Conservation (phyloP, 2,329 filamentous ascomycete genomes). For the Aspergillus flavus region DNA sequence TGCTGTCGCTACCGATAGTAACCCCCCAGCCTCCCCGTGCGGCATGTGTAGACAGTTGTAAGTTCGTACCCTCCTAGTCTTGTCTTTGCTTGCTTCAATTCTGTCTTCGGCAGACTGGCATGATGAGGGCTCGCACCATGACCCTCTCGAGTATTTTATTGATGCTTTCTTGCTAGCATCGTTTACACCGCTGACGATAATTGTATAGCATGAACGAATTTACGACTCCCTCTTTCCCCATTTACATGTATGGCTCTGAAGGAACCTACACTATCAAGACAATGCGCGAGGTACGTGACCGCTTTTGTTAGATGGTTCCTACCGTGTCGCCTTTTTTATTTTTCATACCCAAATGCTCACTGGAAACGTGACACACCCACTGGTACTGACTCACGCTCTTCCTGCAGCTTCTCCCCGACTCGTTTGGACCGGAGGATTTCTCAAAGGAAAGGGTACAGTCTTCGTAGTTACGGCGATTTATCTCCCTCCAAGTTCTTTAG, state of each 20-base stretch:
- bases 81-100: not conserved
- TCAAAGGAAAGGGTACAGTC: conserved; percentile 25
- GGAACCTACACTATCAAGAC: conserved; percentile 57
- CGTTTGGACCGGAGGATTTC: conserved; percentile 67
- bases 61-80: conserved; percentile 15
- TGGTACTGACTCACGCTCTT: not conserved
- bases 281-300: conserved; percentile 40
- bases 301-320: not conserved
- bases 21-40: conserved; percentile 71
- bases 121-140: not conserved
- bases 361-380: not conserved
- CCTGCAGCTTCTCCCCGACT: conserved; percentile 64
- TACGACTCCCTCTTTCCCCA: conserved; percentile 66
- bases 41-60: conserved; percentile 96
- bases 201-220: conserved; percentile 69
- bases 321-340: not conserved
- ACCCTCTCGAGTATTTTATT: not conserved
- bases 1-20: conserved; percentile 80
- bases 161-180: not conserved
- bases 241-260: conserved; percentile 91
- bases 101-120: not conserved
- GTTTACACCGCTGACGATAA: conserved; percentile 9
- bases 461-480: too few species aligned
- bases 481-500: not conserved
- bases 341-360: not conserved